phyloP scores from a whole-genome alignment of 2,329 filamentous ascomycete species.

The Aulographum hederae region DNA sequence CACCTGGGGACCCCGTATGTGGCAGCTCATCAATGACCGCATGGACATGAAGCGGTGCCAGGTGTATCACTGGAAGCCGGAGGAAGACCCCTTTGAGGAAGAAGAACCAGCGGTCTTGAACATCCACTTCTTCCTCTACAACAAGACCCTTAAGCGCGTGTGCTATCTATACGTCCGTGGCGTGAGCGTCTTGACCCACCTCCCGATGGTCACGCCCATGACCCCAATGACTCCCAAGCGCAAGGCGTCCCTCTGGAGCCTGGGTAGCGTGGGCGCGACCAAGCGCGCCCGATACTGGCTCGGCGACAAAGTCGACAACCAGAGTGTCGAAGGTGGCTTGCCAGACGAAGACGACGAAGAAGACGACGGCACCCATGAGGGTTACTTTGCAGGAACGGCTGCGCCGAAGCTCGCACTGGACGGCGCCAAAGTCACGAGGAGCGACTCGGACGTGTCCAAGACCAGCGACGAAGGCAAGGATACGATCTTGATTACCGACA shows the following conservation, averaged over 20 bases:
- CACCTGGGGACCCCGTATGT: constrained; percentile 78
- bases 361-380: too few species aligned
- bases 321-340: constrained; percentile 17
- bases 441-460: too few species aligned
- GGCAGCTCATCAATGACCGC: constrained; percentile 82
- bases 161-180: constrained; percentile 86
- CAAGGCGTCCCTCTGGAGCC: constrained; percentile 21
- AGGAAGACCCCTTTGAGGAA: constrained; percentile 78
- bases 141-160: constrained; percentile 77
- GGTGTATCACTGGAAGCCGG: constrained; percentile 76
- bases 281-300: constrained; percentile 86
- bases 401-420: too few species aligned
- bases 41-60: constrained; percentile 83
- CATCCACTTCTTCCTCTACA: constrained; percentile 95
- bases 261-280: constrained; percentile 36
- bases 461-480: too few species aligned
- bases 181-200: constrained; percentile 55
- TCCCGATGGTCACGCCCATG: constrained; percentile 28
- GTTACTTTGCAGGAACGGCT: too few species aligned
- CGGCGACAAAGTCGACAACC: constrained; percentile 23
- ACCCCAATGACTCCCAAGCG: constrained; percentile 1
- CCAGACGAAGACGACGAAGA: constrained; percentile 9
- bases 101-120: constrained; percentile 92
- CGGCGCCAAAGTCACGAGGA: too few species aligned
- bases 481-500: too few species aligned